Evolutionary conservation across 306 rosid genomes (phyloP).

Genomic region (Quercus alba): DNA sequence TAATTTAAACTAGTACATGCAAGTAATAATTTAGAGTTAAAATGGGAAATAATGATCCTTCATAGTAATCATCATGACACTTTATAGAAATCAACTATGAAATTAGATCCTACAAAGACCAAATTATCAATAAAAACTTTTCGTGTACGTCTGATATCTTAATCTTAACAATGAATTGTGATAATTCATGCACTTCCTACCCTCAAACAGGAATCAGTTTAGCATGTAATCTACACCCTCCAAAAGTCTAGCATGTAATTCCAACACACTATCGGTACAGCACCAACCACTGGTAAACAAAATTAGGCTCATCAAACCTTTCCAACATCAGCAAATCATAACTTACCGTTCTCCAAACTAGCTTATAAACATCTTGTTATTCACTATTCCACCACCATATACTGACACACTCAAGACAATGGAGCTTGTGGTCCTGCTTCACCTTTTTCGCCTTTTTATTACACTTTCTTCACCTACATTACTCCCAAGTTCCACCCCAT

Average conservation of each 20-base stretch:
- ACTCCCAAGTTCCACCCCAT: constrained; percentile 27
- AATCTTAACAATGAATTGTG: too few species aligned
- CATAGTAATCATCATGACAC: too few species aligned
- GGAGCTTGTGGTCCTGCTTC: constrained; percentile 54
- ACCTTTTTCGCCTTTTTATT: constrained; percentile 31
- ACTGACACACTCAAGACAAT: constrained; percentile 27
- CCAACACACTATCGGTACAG: constrained; percentile 22
- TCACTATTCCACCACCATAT: constrained; percentile 15
- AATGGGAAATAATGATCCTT: too few species aligned
- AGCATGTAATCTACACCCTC: constrained; percentile 13
- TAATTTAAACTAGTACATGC: too few species aligned
- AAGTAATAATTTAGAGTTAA: too few species aligned
- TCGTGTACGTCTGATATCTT: too few species aligned
- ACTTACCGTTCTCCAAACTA: constrained; percentile 14
- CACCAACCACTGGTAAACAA: constrained; percentile 16
- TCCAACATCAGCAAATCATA: constrained; percentile 17
- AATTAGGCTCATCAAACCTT: constrained; percentile 22
- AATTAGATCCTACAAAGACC: too few species aligned
- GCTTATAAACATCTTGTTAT: constrained; percentile 12
- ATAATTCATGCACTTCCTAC: not conserved
- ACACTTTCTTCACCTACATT: constrained; percentile 28
- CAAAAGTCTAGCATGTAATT: constrained; percentile 13
- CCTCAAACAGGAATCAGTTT: constrained; percentile 3
- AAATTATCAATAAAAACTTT: too few species aligned
- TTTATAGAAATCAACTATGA: too few species aligned